Conservation (phyloP, 768 basidiomycete genomes). For the Boletus rubropictus region DNA sequence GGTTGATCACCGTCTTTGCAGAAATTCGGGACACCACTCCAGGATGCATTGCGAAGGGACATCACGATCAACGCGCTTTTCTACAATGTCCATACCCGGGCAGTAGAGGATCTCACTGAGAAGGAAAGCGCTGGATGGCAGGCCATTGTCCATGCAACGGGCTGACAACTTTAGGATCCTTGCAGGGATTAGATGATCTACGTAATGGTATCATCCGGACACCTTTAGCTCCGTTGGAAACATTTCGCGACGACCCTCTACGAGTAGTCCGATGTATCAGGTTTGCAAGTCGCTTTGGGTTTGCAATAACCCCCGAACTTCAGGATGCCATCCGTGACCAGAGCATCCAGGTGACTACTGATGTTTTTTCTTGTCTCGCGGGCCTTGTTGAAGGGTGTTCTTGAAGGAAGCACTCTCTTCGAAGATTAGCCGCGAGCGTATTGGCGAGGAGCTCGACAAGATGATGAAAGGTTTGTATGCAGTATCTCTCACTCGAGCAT, state of each 20-base stretch:
- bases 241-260: conserved; percentile 91
- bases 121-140: conserved; percentile 42
- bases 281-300: conserved; percentile 89
- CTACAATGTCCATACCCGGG: conserved; percentile 85
- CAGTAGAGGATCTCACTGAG: conserved; percentile 82
- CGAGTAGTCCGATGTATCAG: conserved; percentile 86
- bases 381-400: background rate
- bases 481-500: background rate
- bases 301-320: conserved; percentile 66
- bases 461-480: conserved; percentile 75
- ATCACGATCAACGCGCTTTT: conserved; percentile 94
- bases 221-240: conserved; percentile 78
- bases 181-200: conserved; percentile 80
- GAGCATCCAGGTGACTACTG: conserved; percentile 51
- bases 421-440: conserved; percentile 87
- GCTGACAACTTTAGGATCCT: conserved; percentile 8
- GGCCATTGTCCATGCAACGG: background rate
- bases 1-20: conserved; percentile 28
- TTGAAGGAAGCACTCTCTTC: conserved; percentile 55
- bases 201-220: conserved; percentile 76
- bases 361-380: background rate
- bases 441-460: conserved; percentile 89
- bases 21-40: conserved; percentile 86
- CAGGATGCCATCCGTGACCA: conserved; percentile 54
- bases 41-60: conserved; percentile 89